Base-by-base conservation (phyloP, 2,329 filamentous ascomycete genomes). In the Lachnellula subtilissima region DNA sequence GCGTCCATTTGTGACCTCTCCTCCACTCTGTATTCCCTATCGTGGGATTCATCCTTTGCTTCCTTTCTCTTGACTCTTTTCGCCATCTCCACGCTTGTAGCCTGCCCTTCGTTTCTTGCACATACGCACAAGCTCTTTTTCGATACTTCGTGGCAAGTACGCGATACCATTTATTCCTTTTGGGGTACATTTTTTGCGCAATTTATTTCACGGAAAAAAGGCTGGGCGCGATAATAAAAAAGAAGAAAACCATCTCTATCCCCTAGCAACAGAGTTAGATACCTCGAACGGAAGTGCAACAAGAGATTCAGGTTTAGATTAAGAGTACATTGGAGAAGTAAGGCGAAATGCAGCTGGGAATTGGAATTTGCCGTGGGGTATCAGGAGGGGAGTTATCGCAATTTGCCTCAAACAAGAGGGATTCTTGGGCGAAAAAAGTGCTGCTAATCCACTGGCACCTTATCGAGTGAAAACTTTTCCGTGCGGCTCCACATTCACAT, bases 1-100 rank as follows among this genome's bases (percentile, higher is more conserved):
- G 36, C 23, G 11, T 39, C 28, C 49, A 39, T 42, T 25, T 36
- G 5, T 11, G 35, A 15, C 25, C 36, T 36, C 23, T 23, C 28
- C 22, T 46, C 43, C 12, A 1, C 23, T 46, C 12, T 23, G 19
- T 25, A 32, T 32, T 2, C 8, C 28, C 8, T 25, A 48, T 48
- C 25, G 46, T 48, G 46, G 28, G 12, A 42, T 50, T 25, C 35
- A 32, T 47, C 22, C 48, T 39, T 32, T 47, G 37, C 37, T 48
- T 39, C 51, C 62, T 93, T 89, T 66, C 93, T 25, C 23, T 23
- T 52, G 52, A 47, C 39, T 50, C 36, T 51, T 37, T 48, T 50
- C 37, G 39, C 47, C 25, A 42, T 39, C 37, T 28, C 53, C 49
- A 55, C 36, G 46, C 53, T 19, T 57, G 36, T 32, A 25, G 49